These are phyloP conservation scores for Rauvolfia tetraphylla DNA, from an alignment of 257 asterid genomes.

Conservation along the genomic window DNA sequence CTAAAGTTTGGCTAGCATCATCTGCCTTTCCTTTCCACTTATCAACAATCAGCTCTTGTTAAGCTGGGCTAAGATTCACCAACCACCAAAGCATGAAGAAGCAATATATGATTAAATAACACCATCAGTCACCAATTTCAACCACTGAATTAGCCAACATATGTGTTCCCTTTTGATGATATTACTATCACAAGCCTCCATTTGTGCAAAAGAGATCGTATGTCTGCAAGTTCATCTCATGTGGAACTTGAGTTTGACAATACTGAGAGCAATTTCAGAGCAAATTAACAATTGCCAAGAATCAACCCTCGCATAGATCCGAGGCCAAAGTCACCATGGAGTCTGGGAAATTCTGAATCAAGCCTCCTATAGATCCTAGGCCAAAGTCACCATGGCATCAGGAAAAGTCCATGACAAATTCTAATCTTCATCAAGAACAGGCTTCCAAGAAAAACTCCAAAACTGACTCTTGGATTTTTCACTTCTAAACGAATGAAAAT, in stretches of 20 bases:
- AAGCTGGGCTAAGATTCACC: background rate
- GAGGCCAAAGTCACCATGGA: background rate
- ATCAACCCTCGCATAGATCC: background rate
- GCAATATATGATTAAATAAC: background rate
- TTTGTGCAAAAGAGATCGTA: constrained; percentile 60
- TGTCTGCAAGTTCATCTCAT: background rate
- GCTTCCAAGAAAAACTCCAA: background rate
- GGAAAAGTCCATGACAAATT: background rate
- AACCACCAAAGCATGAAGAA: background rate
- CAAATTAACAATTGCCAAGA: background rate
- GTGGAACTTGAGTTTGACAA: background rate
- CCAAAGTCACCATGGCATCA: background rate
- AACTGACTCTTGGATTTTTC: background rate
- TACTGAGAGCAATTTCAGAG: too few species aligned
- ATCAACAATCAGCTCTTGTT: background rate
- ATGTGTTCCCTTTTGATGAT: background rate
- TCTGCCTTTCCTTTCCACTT: background rate
- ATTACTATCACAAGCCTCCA: constrained; percentile 18
- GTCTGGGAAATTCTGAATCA: too few species aligned
- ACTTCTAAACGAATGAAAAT: background rate
- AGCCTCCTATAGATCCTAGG: too few species aligned
- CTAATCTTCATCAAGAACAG: background rate
- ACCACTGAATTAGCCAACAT: background rate
- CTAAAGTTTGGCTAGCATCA: background rate
- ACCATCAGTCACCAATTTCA: background rate